These are phyloP conservation scores for Russula vinacea DNA, from an alignment of 768 basidiomycete species.

Conservation along the genomic window DNA sequence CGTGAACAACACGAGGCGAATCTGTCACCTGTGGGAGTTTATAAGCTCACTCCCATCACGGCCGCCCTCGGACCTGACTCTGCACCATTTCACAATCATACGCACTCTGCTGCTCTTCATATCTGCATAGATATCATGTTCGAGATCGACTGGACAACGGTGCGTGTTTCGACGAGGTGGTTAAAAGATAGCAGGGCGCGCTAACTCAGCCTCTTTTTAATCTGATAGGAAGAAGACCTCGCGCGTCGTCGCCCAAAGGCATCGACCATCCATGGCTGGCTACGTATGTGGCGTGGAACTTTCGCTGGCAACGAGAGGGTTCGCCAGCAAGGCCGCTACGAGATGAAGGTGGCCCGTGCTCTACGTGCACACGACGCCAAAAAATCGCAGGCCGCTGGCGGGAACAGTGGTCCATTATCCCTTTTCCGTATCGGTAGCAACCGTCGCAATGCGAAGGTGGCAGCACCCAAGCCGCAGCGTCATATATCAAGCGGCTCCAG, in stretches of 20 bases:
- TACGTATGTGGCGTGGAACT: constrained; percentile 31
- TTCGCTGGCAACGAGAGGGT: constrained; percentile 25
- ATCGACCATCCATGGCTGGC: constrained; percentile 32
- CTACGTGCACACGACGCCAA: constrained; percentile 8
- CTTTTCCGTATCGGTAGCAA: constrained; percentile 15
- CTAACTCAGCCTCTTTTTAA: background rate
- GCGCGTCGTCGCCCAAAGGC: constrained; percentile 18
- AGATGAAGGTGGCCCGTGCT: constrained; percentile 29
- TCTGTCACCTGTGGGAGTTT: background rate
- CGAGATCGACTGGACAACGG: constrained; percentile 28
- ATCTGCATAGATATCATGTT: constrained; percentile 15
- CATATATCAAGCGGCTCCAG: constrained; percentile 8
- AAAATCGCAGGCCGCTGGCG: background rate
- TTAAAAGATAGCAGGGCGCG: background rate
- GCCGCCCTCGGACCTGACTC: constrained; percentile 17
- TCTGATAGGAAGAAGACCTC: constrained; percentile 20
- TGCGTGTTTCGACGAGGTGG: constrained; percentile 3
- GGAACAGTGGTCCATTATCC: constrained; percentile 12
- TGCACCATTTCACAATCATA: constrained; percentile 10
- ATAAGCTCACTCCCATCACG: constrained; percentile 22
- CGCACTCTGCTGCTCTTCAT: background rate
- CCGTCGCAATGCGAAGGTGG: background rate
- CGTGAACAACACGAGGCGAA: constrained; percentile 6
- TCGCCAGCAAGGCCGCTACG: constrained; percentile 27
- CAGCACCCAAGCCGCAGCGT: background rate